Conservation (phyloP, 768 basidiomycete genomes). For the Glaciozyma antarctica region DNA sequence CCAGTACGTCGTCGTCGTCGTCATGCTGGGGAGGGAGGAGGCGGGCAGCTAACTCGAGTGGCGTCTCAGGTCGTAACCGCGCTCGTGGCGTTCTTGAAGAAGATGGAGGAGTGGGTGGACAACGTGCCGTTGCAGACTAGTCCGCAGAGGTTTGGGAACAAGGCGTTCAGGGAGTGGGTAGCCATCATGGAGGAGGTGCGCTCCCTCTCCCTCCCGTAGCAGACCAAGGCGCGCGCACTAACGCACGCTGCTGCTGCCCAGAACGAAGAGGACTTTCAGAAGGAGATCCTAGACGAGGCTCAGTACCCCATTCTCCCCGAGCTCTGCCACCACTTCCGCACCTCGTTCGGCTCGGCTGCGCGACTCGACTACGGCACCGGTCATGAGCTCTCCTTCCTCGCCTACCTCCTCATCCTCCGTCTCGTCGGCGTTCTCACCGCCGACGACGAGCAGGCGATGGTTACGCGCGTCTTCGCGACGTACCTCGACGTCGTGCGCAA, state of each 20-base stretch:
- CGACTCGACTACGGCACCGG: slow-evolving; percentile 96
- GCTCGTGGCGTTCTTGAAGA: slow-evolving; percentile 53
- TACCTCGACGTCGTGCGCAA: slow-evolving; percentile 73
- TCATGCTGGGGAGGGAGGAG: neutral
- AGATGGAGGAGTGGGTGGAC: slow-evolving; percentile 64
- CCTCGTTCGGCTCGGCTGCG: slow-evolving; percentile 78
- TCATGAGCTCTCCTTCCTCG: slow-evolving; percentile 63
- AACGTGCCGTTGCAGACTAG: slow-evolving; percentile 60
- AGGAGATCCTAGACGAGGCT: slow-evolving; percentile 46
- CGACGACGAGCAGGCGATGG: slow-evolving; percentile 55
- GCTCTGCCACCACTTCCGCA: slow-evolving; percentile 65
- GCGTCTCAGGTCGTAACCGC: slow-evolving; percentile 38
- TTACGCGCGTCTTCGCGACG: slow-evolving; percentile 58
- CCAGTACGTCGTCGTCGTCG: slow-evolving; percentile 46
- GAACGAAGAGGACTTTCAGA: slow-evolving; percentile 52
- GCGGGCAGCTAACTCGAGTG: slow-evolving; percentile 1
- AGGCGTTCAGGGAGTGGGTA: slow-evolving; percentile 80
- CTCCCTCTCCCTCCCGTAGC: slow-evolving; percentile 6
- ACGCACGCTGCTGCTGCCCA: slow-evolving; percentile 35
- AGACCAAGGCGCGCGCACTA: neutral
- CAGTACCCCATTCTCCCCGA: slow-evolving; percentile 50
- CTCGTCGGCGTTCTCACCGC: slow-evolving; percentile 52
- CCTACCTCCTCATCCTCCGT: slow-evolving; percentile 29
- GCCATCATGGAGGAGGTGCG: slow-evolving; percentile 59
- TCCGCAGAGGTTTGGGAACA: slow-evolving; percentile 52